Evolutionary conservation across 768 basidiomycete genomes (phyloP).

Genomic region (Boletus fagicola): DNA sequence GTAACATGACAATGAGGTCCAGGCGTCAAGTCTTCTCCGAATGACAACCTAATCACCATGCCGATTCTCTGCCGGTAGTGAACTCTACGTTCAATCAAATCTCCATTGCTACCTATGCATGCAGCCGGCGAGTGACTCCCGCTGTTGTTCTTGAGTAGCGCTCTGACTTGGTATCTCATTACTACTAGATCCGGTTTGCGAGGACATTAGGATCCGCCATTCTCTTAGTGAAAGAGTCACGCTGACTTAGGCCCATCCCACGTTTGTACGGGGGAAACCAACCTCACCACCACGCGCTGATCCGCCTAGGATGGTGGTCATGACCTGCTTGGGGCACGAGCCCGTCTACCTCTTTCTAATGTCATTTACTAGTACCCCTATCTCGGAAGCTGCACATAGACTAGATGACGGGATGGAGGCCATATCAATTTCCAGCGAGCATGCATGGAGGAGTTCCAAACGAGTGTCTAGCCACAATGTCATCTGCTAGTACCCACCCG

Average conservation of each 20-base stretch:
- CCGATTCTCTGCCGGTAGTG: neutral
- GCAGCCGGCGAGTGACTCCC: neutral
- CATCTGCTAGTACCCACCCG: neutral
- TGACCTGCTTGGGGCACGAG: neutral
- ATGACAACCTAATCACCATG: neutral
- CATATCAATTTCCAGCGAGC: too few relatives aligned
- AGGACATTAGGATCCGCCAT: neutral
- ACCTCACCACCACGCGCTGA: neutral
- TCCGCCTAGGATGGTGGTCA: neutral
- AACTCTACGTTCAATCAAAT: neutral
- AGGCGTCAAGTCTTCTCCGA: too few relatives aligned
- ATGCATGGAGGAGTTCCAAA: too few relatives aligned
- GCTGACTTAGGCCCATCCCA: too few relatives aligned
- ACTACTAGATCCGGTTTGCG: neutral
- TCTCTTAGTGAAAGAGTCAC: neutral
- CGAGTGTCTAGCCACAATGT: too few relatives aligned
- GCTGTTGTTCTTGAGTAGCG: neutral
- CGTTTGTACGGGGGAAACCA: neutral
- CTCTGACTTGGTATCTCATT: neutral
- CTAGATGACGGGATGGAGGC: too few relatives aligned
- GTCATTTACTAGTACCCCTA: neutral
- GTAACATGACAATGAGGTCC: neutral
- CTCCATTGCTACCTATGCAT: too few relatives aligned
- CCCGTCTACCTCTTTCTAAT: neutral
- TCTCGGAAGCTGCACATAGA: too few relatives aligned